Percentiles rank a stretch among this genome's conserved stretches.
Conservation (phyloP, 2,329 filamentous ascomycete species). For the Penicillium hesseltinei region DNA sequence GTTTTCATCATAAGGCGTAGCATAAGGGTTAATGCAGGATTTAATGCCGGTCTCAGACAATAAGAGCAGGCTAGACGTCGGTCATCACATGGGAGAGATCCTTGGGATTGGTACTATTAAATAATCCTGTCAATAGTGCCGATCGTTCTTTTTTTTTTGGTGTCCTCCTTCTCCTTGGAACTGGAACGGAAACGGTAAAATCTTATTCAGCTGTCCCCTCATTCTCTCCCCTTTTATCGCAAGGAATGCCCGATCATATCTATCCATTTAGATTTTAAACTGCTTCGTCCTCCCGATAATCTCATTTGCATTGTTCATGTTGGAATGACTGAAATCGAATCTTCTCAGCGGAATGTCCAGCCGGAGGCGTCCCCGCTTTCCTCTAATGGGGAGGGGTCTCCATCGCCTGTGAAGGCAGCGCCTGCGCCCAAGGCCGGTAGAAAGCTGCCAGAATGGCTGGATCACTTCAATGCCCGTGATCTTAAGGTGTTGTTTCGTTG, state of each 20-base stretch:
- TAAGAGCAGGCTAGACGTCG: background rate
- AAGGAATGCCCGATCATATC: background rate
- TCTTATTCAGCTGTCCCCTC: constrained; percentile 4
- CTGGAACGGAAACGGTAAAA: background rate
- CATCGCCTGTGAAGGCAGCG: constrained; percentile 4
- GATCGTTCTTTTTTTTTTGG: constrained; percentile 9
- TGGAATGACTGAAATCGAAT: constrained; percentile 2
- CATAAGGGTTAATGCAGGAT: constrained; percentile 3
- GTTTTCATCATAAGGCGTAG: background rate
- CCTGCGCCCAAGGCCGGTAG: constrained; percentile 7
- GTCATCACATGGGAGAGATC: background rate
- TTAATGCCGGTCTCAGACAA: background rate
- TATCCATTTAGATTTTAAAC: background rate
- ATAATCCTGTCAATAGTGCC: constrained; percentile 15
- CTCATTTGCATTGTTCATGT: background rate
- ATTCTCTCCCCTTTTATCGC: background rate
- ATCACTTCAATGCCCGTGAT: constrained; percentile 51
- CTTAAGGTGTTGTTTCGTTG: constrained; percentile 51
- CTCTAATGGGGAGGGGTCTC: constrained; percentile 7
- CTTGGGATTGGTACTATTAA: background rate
- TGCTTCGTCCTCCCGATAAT: background rate
- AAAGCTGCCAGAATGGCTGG: constrained; percentile 30
- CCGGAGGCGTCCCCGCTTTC: constrained; percentile 4
- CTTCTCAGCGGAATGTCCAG: constrained; percentile 10
- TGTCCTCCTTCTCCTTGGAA: background rate